Conservation (phyloP, 1,284 basidiomycete genomes). For the Inonotus hispidus region DNA sequence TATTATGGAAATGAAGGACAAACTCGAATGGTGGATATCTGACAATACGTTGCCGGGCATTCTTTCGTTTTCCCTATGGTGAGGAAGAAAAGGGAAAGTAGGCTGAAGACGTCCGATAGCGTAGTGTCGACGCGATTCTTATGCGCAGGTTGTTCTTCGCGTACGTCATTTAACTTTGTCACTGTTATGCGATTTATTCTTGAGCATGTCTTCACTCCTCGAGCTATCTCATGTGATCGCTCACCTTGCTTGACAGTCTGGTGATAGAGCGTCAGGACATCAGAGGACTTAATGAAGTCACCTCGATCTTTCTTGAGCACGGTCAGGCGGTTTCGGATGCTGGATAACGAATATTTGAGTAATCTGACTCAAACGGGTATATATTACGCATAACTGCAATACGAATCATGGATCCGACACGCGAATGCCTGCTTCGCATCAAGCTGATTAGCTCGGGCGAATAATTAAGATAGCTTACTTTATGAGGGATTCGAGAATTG, state of each 20-base stretch:
- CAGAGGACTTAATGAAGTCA: slow-evolving; percentile 86
- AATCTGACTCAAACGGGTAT: slow-evolving; percentile 17
- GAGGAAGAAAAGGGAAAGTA: slow-evolving; percentile 88
- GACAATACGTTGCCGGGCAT: slow-evolving; percentile 89
- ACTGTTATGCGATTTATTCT: slow-evolving; percentile 43
- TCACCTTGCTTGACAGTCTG: slow-evolving; percentile 91
- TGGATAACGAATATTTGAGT: slow-evolving; percentile 33
- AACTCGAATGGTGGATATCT: slow-evolving; percentile 90
- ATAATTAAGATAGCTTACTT: slow-evolving; percentile 47
- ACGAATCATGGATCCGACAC: not conserved
- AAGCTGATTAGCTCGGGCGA: slow-evolving; percentile 4
- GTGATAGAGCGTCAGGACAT: slow-evolving; percentile 92
- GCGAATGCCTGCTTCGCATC: not conserved
- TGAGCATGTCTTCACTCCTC: slow-evolving; percentile 13
- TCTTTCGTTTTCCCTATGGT: slow-evolving; percentile 92
- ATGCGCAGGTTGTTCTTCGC: slow-evolving; percentile 71
- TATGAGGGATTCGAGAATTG: slow-evolving; percentile 93
- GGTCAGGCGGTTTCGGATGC: slow-evolving; percentile 87
- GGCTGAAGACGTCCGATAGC: slow-evolving; percentile 88
- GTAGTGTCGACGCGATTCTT: slow-evolving; percentile 92
- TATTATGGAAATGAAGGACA: slow-evolving; percentile 33
- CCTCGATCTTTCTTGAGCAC: slow-evolving; percentile 86
- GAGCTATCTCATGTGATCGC: slow-evolving; percentile 20
- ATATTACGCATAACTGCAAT: not conserved
- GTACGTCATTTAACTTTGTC: slow-evolving; percentile 86